Evolutionary conservation across 2,329 filamentous ascomycete genomes (phyloP).

Genomic region (Nemania serpens): DNA sequence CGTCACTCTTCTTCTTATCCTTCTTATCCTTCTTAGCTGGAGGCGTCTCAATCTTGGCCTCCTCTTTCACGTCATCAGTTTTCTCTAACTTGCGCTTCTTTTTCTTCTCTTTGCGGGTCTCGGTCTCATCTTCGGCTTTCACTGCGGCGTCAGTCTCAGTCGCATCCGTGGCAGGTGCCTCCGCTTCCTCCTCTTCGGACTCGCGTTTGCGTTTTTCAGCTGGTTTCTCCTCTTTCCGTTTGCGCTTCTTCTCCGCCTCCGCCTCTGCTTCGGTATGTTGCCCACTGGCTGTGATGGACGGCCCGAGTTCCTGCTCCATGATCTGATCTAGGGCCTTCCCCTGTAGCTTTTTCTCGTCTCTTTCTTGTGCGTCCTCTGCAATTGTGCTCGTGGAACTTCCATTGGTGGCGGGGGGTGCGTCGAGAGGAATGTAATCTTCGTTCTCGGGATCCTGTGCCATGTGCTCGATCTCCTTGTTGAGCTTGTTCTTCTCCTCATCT

Average conservation of each 20-base stretch:
- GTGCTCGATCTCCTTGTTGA: constrained; percentile 29
- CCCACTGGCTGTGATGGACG: constrained; percentile 18
- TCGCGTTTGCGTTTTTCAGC: constrained; percentile 42
- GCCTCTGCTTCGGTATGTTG: constrained; percentile 16
- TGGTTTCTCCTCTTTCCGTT: constrained; percentile 44
- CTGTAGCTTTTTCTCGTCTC: constrained; percentile 20
- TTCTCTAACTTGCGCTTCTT: constrained; percentile 39
- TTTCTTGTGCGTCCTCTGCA: constrained; percentile 10
- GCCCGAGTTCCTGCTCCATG: constrained; percentile 26
- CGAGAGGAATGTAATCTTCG: constrained; percentile 33
- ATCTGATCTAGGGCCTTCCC: constrained; percentile 25
- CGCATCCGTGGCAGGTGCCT: constrained; percentile 20
- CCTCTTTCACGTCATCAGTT: constrained; percentile 23
- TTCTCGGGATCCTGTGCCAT: constrained; percentile 31
- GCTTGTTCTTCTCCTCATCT: constrained; percentile 34
- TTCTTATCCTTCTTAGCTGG: constrained; percentile 28
- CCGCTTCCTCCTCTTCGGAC: constrained; percentile 27
- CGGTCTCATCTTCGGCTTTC: constrained; percentile 18
- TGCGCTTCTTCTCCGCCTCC: constrained; percentile 38
- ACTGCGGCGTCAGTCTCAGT: constrained; percentile 22
- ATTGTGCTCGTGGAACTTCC: neutral
- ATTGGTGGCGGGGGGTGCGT: neutral
- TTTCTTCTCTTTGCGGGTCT: constrained; percentile 35
- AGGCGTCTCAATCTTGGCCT: constrained; percentile 26
- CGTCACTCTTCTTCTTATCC: constrained; percentile 37